Evolutionary conservation across 2,329 filamentous ascomycete genomes (phyloP).

Genomic region (Falciphora oryzae): DNA sequence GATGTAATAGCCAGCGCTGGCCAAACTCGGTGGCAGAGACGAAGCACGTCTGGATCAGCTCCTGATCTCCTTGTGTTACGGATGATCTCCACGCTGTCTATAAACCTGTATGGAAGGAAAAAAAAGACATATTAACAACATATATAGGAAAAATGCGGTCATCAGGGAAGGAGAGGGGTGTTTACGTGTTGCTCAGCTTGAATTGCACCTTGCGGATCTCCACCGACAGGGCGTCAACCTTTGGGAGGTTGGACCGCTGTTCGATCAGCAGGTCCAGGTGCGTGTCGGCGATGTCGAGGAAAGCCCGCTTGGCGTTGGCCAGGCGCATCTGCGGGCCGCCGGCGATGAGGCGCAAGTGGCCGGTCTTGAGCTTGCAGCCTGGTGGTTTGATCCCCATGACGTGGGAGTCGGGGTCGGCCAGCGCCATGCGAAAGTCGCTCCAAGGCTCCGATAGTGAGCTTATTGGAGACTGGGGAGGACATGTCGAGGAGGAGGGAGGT

Average conservation of each 20-base stretch:
- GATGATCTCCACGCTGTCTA: constrained; percentile 96
- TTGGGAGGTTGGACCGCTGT: constrained; percentile 85
- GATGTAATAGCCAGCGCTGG: constrained; percentile 86
- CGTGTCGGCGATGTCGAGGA: constrained; percentile 72
- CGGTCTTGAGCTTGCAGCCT: constrained; percentile 82
- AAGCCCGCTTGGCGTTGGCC: constrained; percentile 69
- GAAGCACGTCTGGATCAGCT: constrained; percentile 96
- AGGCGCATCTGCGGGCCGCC: constrained; percentile 77
- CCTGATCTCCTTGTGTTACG: constrained; percentile 78
- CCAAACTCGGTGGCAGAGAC: constrained; percentile 99
- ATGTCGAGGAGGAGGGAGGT: no score
- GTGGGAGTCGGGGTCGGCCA: no score
- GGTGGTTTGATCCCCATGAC: no score
- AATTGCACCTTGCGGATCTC: constrained; percentile 95
- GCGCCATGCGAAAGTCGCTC: no score
- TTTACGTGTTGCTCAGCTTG: constrained; percentile 78
- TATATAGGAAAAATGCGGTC: no score
- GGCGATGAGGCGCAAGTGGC: constrained; percentile 81
- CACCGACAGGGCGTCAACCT: constrained; percentile 84
- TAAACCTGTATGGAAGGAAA: constrained; percentile 53
- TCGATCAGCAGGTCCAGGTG: constrained; percentile 87
- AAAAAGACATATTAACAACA: not conserved
- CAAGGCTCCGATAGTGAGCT: no score
- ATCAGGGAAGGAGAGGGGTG: not conserved
- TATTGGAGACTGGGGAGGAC: no score